Base-by-base conservation (phyloP, 169 alveolate genomes). In the Plasmodium vivax region DNA sequence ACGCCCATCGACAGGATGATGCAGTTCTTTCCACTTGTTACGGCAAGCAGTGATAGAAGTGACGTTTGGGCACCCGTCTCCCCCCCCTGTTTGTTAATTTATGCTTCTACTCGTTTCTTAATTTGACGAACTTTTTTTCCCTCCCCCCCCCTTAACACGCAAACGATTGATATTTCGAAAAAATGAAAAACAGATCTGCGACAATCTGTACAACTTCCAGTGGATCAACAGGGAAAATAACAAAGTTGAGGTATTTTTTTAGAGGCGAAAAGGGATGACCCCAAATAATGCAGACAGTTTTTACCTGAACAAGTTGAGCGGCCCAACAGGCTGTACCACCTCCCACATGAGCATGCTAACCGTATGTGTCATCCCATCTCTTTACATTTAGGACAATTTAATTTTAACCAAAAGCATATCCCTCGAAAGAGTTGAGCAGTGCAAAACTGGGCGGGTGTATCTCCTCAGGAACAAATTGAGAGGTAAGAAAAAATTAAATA, bases 381-480 rank as follows among this genome's bases (percentile, higher is more conserved):
- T 30, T 43, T 36, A 9, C 36, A 45, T 34, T 38, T 82, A 91
- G 95, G 95, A 91, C 41, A 77, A 91, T 91, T 68, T 91, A 27
- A 91, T 91, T 41, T 82, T 91, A 91, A 91, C 92, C 23, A 82
- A 91, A 82, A 82, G 81, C 27, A 77, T 82, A 54, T 91, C 91
- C 36, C 56, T 91, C n/a, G 87, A 91, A 32, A 68, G 51, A 91
- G 92, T 91, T 2, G 82, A 91, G 32, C 82, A 58, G 47, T 91
- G 95, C 41, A 91, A 71, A 91, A 91, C 95, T 1, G 95, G 95
- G 74, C 71, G 95, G 12, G 95, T 91, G 27, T 91, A 91, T 82
- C 3, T 91, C 54, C 75, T 91, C 7, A 91, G 94, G 82, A 88
- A 88, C 32, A 88, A 88, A 88, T 75, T 54, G 23, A 10, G 88